Conservation (phyloP, 306 rosid species). For the Sindora glabra region DNA sequence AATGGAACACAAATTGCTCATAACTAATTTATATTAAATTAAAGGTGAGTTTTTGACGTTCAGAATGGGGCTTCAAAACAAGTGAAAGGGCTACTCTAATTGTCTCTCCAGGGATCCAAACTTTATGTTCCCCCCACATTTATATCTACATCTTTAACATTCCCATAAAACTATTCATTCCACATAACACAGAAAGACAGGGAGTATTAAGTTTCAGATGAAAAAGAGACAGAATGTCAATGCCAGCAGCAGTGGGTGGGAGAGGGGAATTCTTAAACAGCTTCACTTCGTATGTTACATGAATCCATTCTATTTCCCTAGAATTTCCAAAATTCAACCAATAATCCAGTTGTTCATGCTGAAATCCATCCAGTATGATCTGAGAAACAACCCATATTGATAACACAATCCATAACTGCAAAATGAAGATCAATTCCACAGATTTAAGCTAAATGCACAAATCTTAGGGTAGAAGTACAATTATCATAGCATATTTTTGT, state of each 20-base stretch:
- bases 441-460: not conserved
- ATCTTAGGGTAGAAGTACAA: slow-evolving; percentile 1
- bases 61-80: slow-evolving; percentile 7
- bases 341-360: slow-evolving; percentile 69
- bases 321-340: slow-evolving; percentile 82
- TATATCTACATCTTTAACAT: slow-evolving; percentile 40
- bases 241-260: not conserved
- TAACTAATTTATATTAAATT: not conserved
- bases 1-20: slow-evolving; percentile 10
- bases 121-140: slow-evolving; percentile 30
- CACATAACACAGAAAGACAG: slow-evolving; percentile 17
- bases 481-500: slow-evolving; percentile 10
- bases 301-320: slow-evolving; percentile 69
- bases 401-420: slow-evolving; percentile 66
- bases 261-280: slow-evolving; percentile 25
- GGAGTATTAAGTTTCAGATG: slow-evolving; percentile 18
- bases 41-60: slow-evolving; percentile 2
- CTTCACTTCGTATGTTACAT: slow-evolving; percentile 71
- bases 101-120: slow-evolving; percentile 72
- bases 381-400: slow-evolving; percentile 72
- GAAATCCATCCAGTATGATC: slow-evolving; percentile 62
- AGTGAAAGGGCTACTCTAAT: slow-evolving; percentile 28
- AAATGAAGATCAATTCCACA: slow-evolving; percentile 17
- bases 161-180: slow-evolving; percentile 55
- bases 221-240: slow-evolving; percentile 7